Conservation (phyloP, 2,329 filamentous ascomycete genomes). For the Colletotrichum chrysophilum region DNA sequence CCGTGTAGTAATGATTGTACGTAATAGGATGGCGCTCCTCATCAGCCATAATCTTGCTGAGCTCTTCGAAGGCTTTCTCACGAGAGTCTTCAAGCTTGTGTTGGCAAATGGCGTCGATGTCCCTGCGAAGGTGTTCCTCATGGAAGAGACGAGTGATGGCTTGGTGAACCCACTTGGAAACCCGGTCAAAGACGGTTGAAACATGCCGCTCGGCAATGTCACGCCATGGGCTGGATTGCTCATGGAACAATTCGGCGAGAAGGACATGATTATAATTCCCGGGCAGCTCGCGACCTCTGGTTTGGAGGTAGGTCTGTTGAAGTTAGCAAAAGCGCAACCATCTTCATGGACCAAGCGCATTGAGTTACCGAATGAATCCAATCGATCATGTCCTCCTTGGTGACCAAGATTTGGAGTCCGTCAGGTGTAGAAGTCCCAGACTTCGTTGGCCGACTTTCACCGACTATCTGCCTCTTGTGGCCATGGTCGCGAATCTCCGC, state of each 20-base stretch:
- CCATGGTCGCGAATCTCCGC: conserved; percentile 46
- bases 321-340: accelerated
- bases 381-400: neutral
- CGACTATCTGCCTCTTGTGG: conserved; percentile 39
- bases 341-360: neutral
- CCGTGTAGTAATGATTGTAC: conserved; percentile 53
- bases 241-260: conserved; percentile 62
- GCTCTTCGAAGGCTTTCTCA: neutral
- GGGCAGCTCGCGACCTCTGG: conserved; percentile 54
- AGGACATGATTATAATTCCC: conserved; percentile 66
- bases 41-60: neutral
- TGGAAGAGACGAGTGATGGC: neutral
- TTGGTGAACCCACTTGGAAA: neutral
- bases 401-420: conserved; percentile 19
- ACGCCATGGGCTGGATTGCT: conserved; percentile 62
- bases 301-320: neutral
- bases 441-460: neutral
- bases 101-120: neutral
- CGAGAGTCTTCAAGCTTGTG: neutral
- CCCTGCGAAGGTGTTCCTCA: neutral
- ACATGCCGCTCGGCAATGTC: neutral
- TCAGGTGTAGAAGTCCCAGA: neutral
- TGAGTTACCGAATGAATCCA: conserved; percentile 18
- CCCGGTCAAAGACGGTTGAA: neutral
- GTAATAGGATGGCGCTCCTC: conserved; percentile 53